Evolutionary conservation across 2,329 filamentous ascomycete genomes (phyloP), one percentile per base, ranked within the genome.

Genomic region (Penicillium verrucosum): DNA sequence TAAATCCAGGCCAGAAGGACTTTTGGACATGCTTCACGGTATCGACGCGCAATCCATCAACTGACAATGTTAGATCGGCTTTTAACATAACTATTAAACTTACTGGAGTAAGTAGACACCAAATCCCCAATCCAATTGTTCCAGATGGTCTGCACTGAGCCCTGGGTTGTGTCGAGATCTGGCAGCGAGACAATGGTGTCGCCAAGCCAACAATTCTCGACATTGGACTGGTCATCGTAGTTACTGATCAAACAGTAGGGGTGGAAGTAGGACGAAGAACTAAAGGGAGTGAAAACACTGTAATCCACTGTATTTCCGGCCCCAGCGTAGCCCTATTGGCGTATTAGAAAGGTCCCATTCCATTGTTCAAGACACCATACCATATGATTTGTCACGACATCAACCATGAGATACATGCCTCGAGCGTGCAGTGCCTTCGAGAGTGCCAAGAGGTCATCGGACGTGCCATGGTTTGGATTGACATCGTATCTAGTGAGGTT

Each of bases 211-310:
- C 85, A 88, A 23, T 72, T 29, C 38, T 73, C 67, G 6, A 70
- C 67, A 38, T 71, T 75, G 0, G 69, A 75, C 60, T 83, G 75
- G 66, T 86, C 73, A 41, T 71, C 67, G 70, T 85, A 86, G 68
- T 87, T 68, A 14, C 59, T 58, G 50, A 84, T 77, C 4, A 66
- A 65, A 70, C 87, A 89, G 65, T 80, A 82, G 1, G 79, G 48
- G 66, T 89, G 85, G 71, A 83, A 89, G 63, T 85, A 85, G n/a
- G 78, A 78, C n/a, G 77, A 59, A 30, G 81, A 73, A 69, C 86
- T 80, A 63, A 87, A 84, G 5, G 83, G 80, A 23, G 77, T 72
- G 38, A 81, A 80, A 12, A 73, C 66, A 56, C 73, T 77, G 65
- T 85, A 87, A 68, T 85, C 79, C 43, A 86, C 78, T 4, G 74